These are phyloP conservation scores for Aspergillus pseudoglaucus DNA, from an alignment of 2,329 filamentous ascomycete species.

Conservation along the genomic window DNA sequence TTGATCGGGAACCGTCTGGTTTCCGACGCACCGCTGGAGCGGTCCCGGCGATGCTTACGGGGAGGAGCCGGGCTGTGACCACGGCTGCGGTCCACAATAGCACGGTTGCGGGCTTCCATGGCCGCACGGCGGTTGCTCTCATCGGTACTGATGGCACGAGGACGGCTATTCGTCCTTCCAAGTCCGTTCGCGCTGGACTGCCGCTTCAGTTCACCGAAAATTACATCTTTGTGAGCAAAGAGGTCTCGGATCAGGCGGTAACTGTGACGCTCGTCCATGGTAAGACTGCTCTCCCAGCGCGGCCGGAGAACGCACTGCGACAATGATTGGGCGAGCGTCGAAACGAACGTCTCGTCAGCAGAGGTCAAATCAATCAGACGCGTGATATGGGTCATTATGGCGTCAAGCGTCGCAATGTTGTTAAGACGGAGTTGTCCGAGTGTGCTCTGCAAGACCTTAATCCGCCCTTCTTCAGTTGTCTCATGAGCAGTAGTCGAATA, in stretches of 20 bases:
- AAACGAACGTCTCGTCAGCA: slow-evolving; percentile 79
- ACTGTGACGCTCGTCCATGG: slow-evolving; percentile 90
- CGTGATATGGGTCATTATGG: slow-evolving; percentile 96
- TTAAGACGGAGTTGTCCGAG: slow-evolving; percentile 89
- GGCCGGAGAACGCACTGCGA: slow-evolving; percentile 85
- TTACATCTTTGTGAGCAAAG: slow-evolving; percentile 86
- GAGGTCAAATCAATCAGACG: slow-evolving; percentile 94
- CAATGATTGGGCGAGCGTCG: slow-evolving; percentile 65
- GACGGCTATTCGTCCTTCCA: slow-evolving; percentile 55
- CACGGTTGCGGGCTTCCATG: slow-evolving; percentile 87
- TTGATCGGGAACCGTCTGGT: slow-evolving; percentile 84
- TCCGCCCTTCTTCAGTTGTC: slow-evolving; percentile 66
- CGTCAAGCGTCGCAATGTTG: slow-evolving; percentile 98
- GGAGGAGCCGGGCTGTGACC: slow-evolving; percentile 60
- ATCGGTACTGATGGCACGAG: slow-evolving; percentile 85
- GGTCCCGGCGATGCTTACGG: slow-evolving; percentile 65
- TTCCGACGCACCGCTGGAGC: slow-evolving; percentile 61
- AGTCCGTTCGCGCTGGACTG: slow-evolving; percentile 35
- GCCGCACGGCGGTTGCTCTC: slow-evolving; percentile 91
- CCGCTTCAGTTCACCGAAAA: slow-evolving; percentile 94
- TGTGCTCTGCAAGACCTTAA: slow-evolving; percentile 90
- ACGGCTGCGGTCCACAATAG: slow-evolving; percentile 64
- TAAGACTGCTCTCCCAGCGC: slow-evolving; percentile 78
- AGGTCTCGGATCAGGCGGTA: slow-evolving; percentile 87
- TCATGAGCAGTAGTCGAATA: slow-evolving; percentile 78